A percentile compares a stretch with the other conserved stretches of the same genome.
Evolutionary conservation across 352 stramenopile species (phyloP).

Genomic region (Phytophthora cryptogea): DNA sequence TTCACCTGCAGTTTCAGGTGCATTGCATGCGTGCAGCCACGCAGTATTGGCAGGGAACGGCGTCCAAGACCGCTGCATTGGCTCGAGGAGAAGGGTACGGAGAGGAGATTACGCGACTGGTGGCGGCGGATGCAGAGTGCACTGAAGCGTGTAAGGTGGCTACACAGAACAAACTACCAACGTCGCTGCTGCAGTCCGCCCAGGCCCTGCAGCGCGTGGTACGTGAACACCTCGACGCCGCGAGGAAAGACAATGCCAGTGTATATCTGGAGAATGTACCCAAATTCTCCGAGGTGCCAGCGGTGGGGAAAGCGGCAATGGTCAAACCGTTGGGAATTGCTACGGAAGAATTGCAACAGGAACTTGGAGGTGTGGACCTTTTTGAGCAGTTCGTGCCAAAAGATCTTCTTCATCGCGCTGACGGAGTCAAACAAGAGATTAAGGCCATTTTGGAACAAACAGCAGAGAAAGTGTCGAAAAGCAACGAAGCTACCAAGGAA

Average conservation of each 20-base stretch:
- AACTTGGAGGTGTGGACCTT: slow-evolving; percentile 61
- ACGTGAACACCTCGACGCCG: slow-evolving; percentile 55
- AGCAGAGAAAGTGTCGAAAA: slow-evolving; percentile 46
- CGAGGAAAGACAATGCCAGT: slow-evolving; percentile 81
- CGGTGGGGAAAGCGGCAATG: slow-evolving; percentile 70
- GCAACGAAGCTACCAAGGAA: slow-evolving; percentile 55
- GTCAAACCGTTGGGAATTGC: slow-evolving; percentile 58
- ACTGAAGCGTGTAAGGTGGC: slow-evolving; percentile 62
- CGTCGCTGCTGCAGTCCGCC: slow-evolving; percentile 56
- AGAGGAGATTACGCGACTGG: slow-evolving; percentile 74
- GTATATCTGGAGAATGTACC: slow-evolving; percentile 85
- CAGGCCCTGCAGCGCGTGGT: slow-evolving; percentile 61
- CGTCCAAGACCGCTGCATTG: slow-evolving; percentile 61
- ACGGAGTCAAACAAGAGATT: slow-evolving; percentile 56
- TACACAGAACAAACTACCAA: slow-evolving; percentile 65
- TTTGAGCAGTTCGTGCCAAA: slow-evolving; percentile 77
- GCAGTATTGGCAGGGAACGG: slow-evolving; percentile 80
- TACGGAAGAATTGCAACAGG: slow-evolving; percentile 53
- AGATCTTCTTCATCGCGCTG: slow-evolving; percentile 49
- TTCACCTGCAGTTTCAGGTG: slow-evolving; percentile 75
- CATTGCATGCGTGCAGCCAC: slow-evolving; percentile 72
- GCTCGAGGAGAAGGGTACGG: slow-evolving; percentile 65
- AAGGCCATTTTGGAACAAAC: slow-evolving; percentile 45
- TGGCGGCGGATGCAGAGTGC: slow-evolving; percentile 57
- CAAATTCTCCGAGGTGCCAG: slow-evolving; percentile 50